phyloP scores from a whole-genome alignment of 2,329 filamentous ascomycete species.

The Monilinia laxa region DNA sequence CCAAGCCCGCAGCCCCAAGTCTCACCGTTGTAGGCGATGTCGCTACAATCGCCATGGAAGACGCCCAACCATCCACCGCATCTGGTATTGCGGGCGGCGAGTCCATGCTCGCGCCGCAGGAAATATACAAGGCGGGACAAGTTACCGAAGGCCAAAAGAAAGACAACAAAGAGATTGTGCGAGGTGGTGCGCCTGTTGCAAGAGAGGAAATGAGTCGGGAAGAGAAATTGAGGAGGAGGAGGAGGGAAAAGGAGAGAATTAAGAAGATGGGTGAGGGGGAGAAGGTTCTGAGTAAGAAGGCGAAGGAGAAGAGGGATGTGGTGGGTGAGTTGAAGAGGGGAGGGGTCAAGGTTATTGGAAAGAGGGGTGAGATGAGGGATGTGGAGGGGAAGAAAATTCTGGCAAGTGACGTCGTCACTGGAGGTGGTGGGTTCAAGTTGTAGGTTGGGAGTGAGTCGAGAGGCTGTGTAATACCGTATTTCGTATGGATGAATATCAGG shows the following conservation, averaged over 20 bases:
- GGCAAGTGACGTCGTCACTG: slow-evolving; percentile 51
- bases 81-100: slow-evolving; percentile 67
- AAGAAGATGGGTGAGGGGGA: slow-evolving; percentile 62
- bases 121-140: slow-evolving; percentile 82
- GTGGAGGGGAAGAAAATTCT: slow-evolving; percentile 76
- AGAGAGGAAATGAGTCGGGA: slow-evolving; percentile 86
- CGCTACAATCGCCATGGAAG: slow-evolving; percentile 91
- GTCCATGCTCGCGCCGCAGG: slow-evolving; percentile 86
- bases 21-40: slow-evolving; percentile 88
- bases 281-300: slow-evolving; percentile 58
- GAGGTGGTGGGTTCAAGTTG: slow-evolving; percentile 60
- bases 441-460: slow-evolving; percentile 40
- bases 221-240: slow-evolving; percentile 72
- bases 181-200: slow-evolving; percentile 74
- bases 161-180: slow-evolving; percentile 71
- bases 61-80: slow-evolving; percentile 82
- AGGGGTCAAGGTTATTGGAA: slow-evolving; percentile 87
- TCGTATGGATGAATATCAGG: slow-evolving; percentile 4
- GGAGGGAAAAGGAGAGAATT: slow-evolving; percentile 82
- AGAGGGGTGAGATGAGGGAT: slow-evolving; percentile 81
- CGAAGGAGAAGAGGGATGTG: slow-evolving; percentile 52
- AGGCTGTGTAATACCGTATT: slow-evolving; percentile 1
- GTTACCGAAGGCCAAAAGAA: slow-evolving; percentile 55
- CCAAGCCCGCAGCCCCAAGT: slow-evolving; percentile 76
- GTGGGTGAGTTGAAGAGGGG: slow-evolving; percentile 68